Evolutionary conservation across 176 grass and related monocot genomes (phyloP).

Genomic region (Avena sativa): DNA sequence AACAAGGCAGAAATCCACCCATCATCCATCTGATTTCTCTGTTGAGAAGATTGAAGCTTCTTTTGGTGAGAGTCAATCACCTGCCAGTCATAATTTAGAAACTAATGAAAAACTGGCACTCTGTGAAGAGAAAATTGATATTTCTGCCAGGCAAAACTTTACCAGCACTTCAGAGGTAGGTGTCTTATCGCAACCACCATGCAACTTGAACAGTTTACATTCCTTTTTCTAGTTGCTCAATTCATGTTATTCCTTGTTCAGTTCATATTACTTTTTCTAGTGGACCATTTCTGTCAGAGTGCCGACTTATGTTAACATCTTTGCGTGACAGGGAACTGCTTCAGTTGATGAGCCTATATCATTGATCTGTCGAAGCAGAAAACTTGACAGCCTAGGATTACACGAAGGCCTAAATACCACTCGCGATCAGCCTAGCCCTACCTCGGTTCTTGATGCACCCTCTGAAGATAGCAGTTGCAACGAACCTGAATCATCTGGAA

Average conservation of each 20-base stretch:
- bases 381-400: constrained; percentile 47
- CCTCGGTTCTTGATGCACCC: constrained; percentile 77
- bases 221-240: background rate
- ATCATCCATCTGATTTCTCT: constrained; percentile 35
- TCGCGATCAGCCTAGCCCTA: constrained; percentile 85
- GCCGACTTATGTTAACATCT: background rate
- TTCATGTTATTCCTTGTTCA: background rate
- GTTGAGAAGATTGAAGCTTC: constrained; percentile 30
- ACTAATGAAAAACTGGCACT: constrained; percentile 9
- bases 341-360: constrained; percentile 45
- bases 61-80: constrained; percentile 17
- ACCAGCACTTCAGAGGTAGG: constrained; percentile 45
- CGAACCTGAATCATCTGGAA: constrained; percentile 64
- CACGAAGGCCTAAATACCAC: constrained; percentile 40
- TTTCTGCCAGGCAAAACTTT: constrained; percentile 32
- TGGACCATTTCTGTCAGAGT: background rate
- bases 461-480: constrained; percentile 76
- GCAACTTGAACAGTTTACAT: background rate
- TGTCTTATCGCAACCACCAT: constrained; percentile 5
- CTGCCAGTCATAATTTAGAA: constrained; percentile 5
- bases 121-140: constrained; percentile 12
- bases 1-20: constrained; percentile 41
- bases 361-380: constrained; percentile 33
- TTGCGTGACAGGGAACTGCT: constrained; percentile 55
- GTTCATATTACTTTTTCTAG: constrained; percentile 14